Base-by-base conservation (phyloP, 2,329 filamentous ascomycete genomes). In the Cadophora sp. region DNA sequence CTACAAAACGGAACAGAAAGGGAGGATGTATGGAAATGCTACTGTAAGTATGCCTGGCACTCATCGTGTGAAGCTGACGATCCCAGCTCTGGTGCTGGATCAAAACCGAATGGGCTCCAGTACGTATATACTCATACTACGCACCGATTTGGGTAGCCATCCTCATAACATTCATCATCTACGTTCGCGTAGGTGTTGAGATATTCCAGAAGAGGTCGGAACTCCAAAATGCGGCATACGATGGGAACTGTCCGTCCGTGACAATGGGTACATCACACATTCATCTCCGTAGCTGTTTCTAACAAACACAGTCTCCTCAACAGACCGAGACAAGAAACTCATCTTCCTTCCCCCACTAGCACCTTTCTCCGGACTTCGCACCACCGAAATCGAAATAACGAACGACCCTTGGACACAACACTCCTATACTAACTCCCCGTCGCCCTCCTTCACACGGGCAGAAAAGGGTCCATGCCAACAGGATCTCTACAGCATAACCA, bases 81-180 rank as follows among this genome's bases (percentile, higher is more conserved):
- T 69, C 84, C 1, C 20, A 76, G 75, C 80, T 96, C 41, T 96
- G 92, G 93, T 96, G 92, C 77, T 96, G 92, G 92, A 84, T 96
- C 20, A 81, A 84, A 5, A 77, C 81, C 7, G 79, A 86, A 3
- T 93, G 89, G 85, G 89, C 92, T 60, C 84, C 89, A 66, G 86
- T 92, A 77, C 89, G 92, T 39, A 89, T 96, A 66, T 87, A 87
- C 6, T 85, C 88, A 27, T 94, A 94, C 77, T 96, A 95, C 72
- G 89, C 82, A 0, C 89, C 89, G 1, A 83, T 91, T 63, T 92
- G 89, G 90, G 77, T 90, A 22, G 80, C 87, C 11, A 88, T 92
- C 36, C 71, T 84, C 27, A 69, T 85, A 43, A 91, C 89, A 1
- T 82, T 90, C 64, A 83, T 85, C 69, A 90, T 92, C 69, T 92